Percentiles rank a stretch among this genome's conserved stretches.
These are phyloP conservation scores for Beauveria scarabaeidicola DNA, from an alignment of 2,329 filamentous ascomycete genomes.

Conservation along the genomic window DNA sequence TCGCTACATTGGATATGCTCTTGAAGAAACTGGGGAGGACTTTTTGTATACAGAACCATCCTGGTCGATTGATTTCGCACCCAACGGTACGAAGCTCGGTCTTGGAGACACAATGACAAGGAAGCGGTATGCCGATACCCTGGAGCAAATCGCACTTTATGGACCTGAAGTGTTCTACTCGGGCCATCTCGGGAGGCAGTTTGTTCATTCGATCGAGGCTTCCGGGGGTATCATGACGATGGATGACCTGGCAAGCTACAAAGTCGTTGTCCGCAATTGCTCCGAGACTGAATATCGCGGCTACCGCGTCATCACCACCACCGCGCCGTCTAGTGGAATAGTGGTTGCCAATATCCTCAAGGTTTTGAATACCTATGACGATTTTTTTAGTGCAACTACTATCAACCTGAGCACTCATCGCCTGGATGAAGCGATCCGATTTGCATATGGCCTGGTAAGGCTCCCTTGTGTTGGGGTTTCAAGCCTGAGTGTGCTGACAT, in stretches of 20 bases:
- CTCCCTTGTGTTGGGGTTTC: too few species aligned
- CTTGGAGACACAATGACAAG: slow-evolving; percentile 66
- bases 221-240: slow-evolving; percentile 69
- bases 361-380: slow-evolving; percentile 61
- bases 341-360: slow-evolving; percentile 67
- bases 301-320: slow-evolving; percentile 57
- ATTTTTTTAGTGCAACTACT: slow-evolving; percentile 47
- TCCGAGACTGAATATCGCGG: slow-evolving; percentile 57
- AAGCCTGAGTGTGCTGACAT: not conserved
- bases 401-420: slow-evolving; percentile 61
- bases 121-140: slow-evolving; percentile 63
- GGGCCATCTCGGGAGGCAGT: slow-evolving; percentile 60
- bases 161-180: slow-evolving; percentile 63
- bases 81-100: slow-evolving; percentile 55
- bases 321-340: slow-evolving; percentile 63
- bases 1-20: slow-evolving; percentile 53
- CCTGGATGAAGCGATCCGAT: slow-evolving; percentile 73
- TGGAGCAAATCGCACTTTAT: slow-evolving; percentile 58
- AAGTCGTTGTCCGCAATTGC: slow-evolving; percentile 51
- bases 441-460: slow-evolving; percentile 55
- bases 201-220: slow-evolving; percentile 53
- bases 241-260: slow-evolving; percentile 64
- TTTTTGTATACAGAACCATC: slow-evolving; percentile 63
- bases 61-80: slow-evolving; percentile 81
- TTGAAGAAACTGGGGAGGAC: slow-evolving; percentile 31